Evolutionary conservation across 2,329 filamentous ascomycete species (phyloP).

Genomic region (Xylariales sp.): DNA sequence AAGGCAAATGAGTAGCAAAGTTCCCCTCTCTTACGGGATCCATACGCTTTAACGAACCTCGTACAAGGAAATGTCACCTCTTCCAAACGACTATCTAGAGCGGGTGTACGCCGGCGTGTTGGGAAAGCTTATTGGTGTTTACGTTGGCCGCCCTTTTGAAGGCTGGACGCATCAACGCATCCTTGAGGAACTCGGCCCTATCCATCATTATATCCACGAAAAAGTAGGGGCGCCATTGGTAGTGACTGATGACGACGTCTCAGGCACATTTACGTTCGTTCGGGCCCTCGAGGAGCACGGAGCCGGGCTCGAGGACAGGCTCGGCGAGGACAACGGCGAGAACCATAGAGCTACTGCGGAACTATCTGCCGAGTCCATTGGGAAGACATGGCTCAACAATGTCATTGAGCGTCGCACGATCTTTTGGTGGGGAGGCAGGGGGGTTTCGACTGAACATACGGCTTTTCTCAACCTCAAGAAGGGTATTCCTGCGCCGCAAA

Average conservation of each 20-base stretch:
- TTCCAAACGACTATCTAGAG: constrained; percentile 25
- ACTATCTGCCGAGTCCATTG: constrained; percentile 18
- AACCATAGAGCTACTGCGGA: constrained; percentile 20
- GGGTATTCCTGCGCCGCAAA: constrained; percentile 28
- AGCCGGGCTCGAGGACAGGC: no score
- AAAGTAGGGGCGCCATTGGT: constrained; percentile 22
- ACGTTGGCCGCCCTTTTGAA: constrained; percentile 32
- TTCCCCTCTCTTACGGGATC: no score
- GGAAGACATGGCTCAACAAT: constrained; percentile 28
- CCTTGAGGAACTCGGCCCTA: constrained; percentile 24
- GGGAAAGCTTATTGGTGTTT: constrained; percentile 34
- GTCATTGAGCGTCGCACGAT: constrained; percentile 25
- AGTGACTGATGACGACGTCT: constrained; percentile 30
- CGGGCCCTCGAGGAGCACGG: constrained; percentile 30
- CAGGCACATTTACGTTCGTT: constrained; percentile 31
- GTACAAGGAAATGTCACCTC: background rate
- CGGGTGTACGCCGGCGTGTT: constrained; percentile 34
- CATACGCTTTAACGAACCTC: no score
- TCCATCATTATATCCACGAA: constrained; percentile 29
- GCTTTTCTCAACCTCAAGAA: constrained; percentile 32
- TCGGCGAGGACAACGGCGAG: no score
- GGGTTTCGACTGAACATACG: constrained; percentile 34
- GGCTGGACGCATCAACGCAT: constrained; percentile 32
- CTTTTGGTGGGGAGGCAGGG: constrained; percentile 35
- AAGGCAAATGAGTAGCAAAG: no score